phyloP scores from a whole-genome alignment of 768 basidiomycete species.

The Lactifluus piperatus region DNA sequence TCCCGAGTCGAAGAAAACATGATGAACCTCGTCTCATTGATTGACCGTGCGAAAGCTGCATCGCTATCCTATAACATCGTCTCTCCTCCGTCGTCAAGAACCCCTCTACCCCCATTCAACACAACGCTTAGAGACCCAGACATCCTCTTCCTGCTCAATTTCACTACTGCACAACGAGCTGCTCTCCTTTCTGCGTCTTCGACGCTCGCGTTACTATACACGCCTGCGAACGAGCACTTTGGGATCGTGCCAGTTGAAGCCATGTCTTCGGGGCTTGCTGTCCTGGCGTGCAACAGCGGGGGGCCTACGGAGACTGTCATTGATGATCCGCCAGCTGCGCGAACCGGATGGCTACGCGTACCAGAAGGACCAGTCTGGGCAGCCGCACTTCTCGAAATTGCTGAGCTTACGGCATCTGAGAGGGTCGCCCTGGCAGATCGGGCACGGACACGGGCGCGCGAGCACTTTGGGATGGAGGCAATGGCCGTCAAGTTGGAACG shows the following conservation, averaged over 20 bases:
- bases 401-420: slow-evolving; percentile 34
- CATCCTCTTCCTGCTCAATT: slow-evolving; percentile 87
- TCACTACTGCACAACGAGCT: slow-evolving; percentile 75
- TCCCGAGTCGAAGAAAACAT: slow-evolving; percentile 80
- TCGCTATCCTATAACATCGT: slow-evolving; percentile 52
- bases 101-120: slow-evolving; percentile 34
- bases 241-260: slow-evolving; percentile 95
- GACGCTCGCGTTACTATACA: slow-evolving; percentile 79
- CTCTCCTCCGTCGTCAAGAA: slow-evolving; percentile 35
- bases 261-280: slow-evolving; percentile 86
- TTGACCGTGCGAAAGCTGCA: slow-evolving; percentile 45
- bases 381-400: slow-evolving; percentile 52
- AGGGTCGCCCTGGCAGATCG: slow-evolving; percentile 41
- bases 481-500: slow-evolving; percentile 56
- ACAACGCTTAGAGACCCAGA: slow-evolving; percentile 39
- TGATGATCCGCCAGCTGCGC: slow-evolving; percentile 30
- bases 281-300: slow-evolving; percentile 78
- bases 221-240: slow-evolving; percentile 93
- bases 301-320: slow-evolving; percentile 87
- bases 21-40: slow-evolving; percentile 52
- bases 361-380: slow-evolving; percentile 67
- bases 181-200: slow-evolving; percentile 60
- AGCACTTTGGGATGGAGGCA: slow-evolving; percentile 67
- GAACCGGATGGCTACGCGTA: slow-evolving; percentile 71
- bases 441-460: slow-evolving; percentile 52